Base-by-base conservation (phyloP, 164 flowering plant genomes). In the Vitis riparia region DNA sequence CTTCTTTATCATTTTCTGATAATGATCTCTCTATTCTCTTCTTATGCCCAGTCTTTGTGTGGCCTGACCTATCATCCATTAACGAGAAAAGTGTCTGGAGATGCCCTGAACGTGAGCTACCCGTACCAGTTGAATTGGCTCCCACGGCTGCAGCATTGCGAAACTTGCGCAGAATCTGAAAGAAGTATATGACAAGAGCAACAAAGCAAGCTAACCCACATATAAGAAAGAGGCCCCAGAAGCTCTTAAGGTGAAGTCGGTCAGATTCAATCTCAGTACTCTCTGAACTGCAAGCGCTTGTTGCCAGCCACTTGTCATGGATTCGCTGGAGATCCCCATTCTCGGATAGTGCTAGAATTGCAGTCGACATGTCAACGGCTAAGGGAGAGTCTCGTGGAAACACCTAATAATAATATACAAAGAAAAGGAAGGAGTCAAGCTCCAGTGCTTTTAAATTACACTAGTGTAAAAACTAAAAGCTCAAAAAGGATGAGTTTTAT, bases 261-360 rank as follows among this genome's bases (percentile, higher is more conserved):
- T 77, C 75, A 4, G 90, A 82, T 30, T 86, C 85, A 2, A 83
- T 27, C 66, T 84, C 85, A 6, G 85, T 23, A 17, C 30, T 71
- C 10, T 84, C 86, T 23, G 16, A 68, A 62, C 73, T 78, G 81
- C 90, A 86, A 59, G 68, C 13, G 66, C 80, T 79, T 56, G 27
- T 67, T 61, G 59, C 73, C 66, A 86, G 72, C 90, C 90, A 86
- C 77, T 86, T 84, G 73, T 86, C 90, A 73, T 81, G 85, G 69
- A 86, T 84, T 51, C 90, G 70, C 73, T 86, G 90, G 8, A 86
- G 88, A 72, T 86, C 90, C n/a, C 90, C 90, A 63, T 75, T 83
- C 75, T 86, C 90, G 14, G 90, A 78, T 7, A 86, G 83, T 44
- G 64, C 60, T 11, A 86, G 75, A 68, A 86, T 81, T 16, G 90